phyloP scores from a whole-genome alignment of 2,329 filamentous ascomycete genomes.

The Aureobasidium sp. region DNA sequence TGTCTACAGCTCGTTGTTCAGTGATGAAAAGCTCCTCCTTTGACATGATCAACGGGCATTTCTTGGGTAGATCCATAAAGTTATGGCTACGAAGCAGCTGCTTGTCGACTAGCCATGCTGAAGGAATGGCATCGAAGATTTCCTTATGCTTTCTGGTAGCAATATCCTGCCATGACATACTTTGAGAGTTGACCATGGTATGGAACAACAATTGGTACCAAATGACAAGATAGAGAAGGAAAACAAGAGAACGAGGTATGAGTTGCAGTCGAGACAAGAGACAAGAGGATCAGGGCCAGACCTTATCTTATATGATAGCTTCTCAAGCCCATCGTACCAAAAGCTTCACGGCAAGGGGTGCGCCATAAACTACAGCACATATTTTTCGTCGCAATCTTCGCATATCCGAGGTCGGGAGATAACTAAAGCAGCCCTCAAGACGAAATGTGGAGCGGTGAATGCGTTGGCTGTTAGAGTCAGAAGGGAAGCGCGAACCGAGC shows the following conservation, averaged over 20 bases:
- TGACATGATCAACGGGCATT: slow-evolving; percentile 4
- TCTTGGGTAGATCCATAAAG: neutral
- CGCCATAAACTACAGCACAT: neutral
- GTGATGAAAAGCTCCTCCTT: slow-evolving; percentile 15
- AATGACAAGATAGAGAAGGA: neutral
- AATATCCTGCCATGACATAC: neutral
- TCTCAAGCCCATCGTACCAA: neutral
- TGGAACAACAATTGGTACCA: neutral
- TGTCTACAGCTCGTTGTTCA: slow-evolving; percentile 4
- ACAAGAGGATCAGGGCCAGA: neutral
- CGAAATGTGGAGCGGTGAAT: slow-evolving; percentile 7
- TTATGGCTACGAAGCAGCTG: neutral
- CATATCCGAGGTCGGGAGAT: neutral
- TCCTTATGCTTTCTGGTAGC: slow-evolving; percentile 4
- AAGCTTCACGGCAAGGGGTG: neutral
- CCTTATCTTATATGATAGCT: neutral
- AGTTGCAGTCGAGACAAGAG: neutral
- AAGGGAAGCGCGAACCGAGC: neutral
- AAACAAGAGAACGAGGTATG: neutral
- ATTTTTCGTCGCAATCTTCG: neutral
- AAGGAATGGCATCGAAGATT: slow-evolving; percentile 8
- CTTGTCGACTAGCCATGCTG: neutral
- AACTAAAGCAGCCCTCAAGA: neutral
- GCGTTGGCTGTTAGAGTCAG: neutral
- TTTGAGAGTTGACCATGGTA: neutral